A percentile compares a stretch with the other conserved stretches of the same genome.
These are phyloP conservation scores for Podosphaera xanthii DNA, from an alignment of 2,329 filamentous ascomycete species.

Conservation along the genomic window DNA sequence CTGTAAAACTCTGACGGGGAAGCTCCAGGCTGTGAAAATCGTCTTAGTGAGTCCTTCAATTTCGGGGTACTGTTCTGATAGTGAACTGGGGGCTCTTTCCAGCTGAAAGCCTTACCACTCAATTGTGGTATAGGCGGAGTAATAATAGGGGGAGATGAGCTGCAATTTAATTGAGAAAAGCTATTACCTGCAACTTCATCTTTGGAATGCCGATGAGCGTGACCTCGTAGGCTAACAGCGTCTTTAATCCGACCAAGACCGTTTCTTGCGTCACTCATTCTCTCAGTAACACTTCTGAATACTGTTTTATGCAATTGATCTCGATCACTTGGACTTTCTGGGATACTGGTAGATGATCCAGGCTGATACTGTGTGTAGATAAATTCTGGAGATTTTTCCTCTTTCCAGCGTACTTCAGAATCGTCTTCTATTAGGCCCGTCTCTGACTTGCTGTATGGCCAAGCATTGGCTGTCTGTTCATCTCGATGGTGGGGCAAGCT, in stretches of 20 bases:
- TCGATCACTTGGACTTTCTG: constrained; percentile 30
- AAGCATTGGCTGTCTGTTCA: constrained; percentile 24
- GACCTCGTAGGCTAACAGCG: constrained; percentile 39
- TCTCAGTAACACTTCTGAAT: constrained; percentile 59
- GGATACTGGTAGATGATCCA: constrained; percentile 23
- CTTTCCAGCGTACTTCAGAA: constrained; percentile 17
- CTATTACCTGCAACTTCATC: constrained; percentile 20
- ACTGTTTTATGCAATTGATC: constrained; percentile 37
- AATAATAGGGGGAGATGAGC: background rate
- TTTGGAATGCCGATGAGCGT: constrained; percentile 30
- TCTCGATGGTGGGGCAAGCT: constrained; percentile 32
- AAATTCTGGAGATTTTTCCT: constrained; percentile 22
- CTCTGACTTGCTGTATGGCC: constrained; percentile 26
- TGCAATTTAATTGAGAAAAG: constrained; percentile 8
- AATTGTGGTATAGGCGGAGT: constrained; percentile 12
- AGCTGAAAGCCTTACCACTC: constrained; percentile 31
- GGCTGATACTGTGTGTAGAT: constrained; percentile 23
- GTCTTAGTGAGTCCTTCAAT: constrained; percentile 3
- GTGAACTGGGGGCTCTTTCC: constrained; percentile 41
- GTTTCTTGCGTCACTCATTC: constrained; percentile 58
- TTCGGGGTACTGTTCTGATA: constrained; percentile 20
- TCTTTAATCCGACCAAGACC: constrained; percentile 73
- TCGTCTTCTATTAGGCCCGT: constrained; percentile 30
- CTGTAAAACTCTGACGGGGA: constrained; percentile 2
- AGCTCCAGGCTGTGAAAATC: no score